Conservation (phyloP, 139 green algal species). For the Coccomyxa sp. region DNA sequence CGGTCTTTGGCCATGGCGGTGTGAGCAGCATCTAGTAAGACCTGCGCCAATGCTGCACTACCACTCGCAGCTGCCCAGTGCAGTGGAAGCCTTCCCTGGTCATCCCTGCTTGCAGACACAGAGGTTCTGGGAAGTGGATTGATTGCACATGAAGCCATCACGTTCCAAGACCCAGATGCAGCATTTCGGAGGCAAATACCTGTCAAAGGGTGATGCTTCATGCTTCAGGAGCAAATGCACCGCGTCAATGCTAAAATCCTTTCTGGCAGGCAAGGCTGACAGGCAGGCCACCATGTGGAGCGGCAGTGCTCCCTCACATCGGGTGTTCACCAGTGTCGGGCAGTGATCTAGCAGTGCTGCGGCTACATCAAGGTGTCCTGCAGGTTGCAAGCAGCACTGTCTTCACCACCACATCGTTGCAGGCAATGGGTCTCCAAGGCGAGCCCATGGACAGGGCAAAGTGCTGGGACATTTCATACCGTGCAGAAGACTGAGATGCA, state of each 20-base stretch:
- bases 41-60: slow-evolving; percentile 6
- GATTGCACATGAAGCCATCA: background rate
- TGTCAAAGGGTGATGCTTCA: slow-evolving; percentile 29
- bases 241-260: slow-evolving; percentile 19
- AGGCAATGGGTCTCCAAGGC: background rate
- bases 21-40: slow-evolving; percentile 30
- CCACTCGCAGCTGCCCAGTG: slow-evolving; percentile 71
- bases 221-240: slow-evolving; percentile 45
- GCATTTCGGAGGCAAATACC: slow-evolving; percentile 9
- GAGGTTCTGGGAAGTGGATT: background rate
- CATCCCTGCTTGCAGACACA: slow-evolving; percentile 55
- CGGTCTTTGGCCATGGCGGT: too few relatives aligned
- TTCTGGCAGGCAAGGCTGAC: slow-evolving; percentile 16
- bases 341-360: slow-evolving; percentile 48
- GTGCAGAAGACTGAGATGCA: slow-evolving; percentile 79
- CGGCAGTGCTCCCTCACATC: slow-evolving; percentile 61
- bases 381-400: background rate
- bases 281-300: slow-evolving; percentile 60
- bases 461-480: slow-evolving; percentile 22
- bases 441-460: too few relatives aligned
- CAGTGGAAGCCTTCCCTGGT: slow-evolving; percentile 64
- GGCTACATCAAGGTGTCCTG: slow-evolving; percentile 50
- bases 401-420: background rate
- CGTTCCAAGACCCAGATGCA: background rate
- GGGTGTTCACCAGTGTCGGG: slow-evolving; percentile 14